Evolutionary conservation across 495 filamentous ascomycete genomes (phyloP).

Genomic region (Annulohypoxylon nitens): DNA sequence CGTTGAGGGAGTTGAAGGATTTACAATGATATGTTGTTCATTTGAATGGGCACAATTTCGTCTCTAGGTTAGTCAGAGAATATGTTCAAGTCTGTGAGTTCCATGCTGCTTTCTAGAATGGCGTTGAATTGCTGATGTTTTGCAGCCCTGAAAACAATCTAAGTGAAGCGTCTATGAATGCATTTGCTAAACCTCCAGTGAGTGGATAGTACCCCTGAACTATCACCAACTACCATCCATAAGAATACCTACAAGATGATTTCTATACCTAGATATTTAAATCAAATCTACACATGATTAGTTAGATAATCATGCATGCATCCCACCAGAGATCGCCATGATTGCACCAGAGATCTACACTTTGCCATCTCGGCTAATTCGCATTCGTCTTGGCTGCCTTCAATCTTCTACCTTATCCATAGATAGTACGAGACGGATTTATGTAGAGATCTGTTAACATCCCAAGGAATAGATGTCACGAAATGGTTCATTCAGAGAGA

Average conservation of each 20-base stretch:
- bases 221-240: background rate
- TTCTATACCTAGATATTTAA: background rate
- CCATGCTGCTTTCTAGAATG: background rate
- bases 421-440: slow-evolving; percentile 5
- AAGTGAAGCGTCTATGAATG: background rate
- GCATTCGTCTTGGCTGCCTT: slow-evolving; percentile 35
- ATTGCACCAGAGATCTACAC: slow-evolving; percentile 36
- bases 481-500: slow-evolving; percentile 12
- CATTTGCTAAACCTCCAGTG: background rate
- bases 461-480: slow-evolving; percentile 2
- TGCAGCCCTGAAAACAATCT: background rate
- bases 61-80: background rate
- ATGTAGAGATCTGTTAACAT: slow-evolving; percentile 41
- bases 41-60: background rate
- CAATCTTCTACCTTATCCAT: slow-evolving; percentile 10
- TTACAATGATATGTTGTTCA: background rate
- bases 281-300: background rate
- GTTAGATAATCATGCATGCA: slow-evolving; percentile 11
- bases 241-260: background rate
- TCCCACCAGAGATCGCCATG: slow-evolving; percentile 7
- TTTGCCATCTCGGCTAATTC: slow-evolving; percentile 47
- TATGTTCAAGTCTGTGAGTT: background rate
- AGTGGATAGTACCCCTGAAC: background rate
- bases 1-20: slow-evolving; percentile 38
- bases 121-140: background rate